phyloP scores from a whole-genome alignment of 1,139 yeast genomes.

The Yamadazyma blattariae region DNA sequence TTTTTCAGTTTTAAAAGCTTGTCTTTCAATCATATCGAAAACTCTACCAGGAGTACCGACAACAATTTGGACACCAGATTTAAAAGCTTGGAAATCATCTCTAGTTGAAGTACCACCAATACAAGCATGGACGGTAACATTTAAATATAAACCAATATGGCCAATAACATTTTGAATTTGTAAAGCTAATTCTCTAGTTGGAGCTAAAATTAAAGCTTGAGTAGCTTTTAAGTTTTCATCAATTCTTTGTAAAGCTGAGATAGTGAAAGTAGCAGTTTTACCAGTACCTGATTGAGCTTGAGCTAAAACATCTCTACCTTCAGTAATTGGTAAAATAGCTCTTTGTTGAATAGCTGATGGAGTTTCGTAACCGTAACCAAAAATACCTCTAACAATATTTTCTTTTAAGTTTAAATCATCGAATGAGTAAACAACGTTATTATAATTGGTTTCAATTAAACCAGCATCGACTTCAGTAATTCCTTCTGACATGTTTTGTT shows the following conservation, averaged over 20 bases:
- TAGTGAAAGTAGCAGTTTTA: conserved; percentile 98
- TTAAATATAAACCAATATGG: conserved; percentile 91
- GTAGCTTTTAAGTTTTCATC: conserved; percentile 75
- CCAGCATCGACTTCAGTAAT: conserved; percentile 81
- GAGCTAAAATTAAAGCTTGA: conserved; percentile 94
- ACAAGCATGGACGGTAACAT: conserved; percentile 94
- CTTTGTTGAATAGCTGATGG: conserved; percentile 99
- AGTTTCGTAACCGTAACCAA: conserved; percentile 95
- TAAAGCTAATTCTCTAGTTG: conserved; percentile 97
- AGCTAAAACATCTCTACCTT: conserved; percentile 95
- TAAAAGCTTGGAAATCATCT: conserved; percentile 91
- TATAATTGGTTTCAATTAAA: conserved; percentile 94
- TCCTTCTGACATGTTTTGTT: conserved; percentile 50
- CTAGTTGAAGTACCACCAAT: conserved; percentile 96
- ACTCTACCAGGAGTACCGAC: conserved; percentile 99
- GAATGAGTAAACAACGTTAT: conserved; percentile 87
- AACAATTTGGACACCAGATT: conserved; percentile 91
- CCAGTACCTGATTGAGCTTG: conserved; percentile 99
- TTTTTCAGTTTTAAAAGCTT: conserved; percentile 83
- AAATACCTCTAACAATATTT: conserved; percentile 81
- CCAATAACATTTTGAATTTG: conserved; percentile 97
- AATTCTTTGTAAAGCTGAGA: conserved; percentile 92
- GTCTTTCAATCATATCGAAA: conserved; percentile 93
- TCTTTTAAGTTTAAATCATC: conserved; percentile 85
- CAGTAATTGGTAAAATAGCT: conserved; percentile 94